Evolutionary conservation across 176 grass and related monocot genomes (phyloP).

Genomic region (Oryza glaberrima): DNA sequence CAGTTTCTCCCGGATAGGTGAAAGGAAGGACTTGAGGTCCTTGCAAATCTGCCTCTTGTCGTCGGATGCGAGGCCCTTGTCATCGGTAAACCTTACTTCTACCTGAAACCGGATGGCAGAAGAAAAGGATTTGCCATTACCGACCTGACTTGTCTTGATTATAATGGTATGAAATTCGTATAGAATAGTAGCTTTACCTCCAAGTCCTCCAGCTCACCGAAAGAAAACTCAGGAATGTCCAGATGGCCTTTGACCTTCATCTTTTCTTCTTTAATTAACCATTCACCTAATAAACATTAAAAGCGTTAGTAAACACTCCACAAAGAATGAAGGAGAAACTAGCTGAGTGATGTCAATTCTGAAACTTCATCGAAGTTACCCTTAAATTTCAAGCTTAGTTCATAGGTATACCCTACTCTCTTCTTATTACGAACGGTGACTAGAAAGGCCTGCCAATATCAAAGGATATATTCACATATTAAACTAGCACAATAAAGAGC

Average conservation of each 20-base stretch:
- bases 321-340: neutral
- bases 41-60: constrained; percentile 69
- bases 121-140: neutral
- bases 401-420: constrained; percentile 94
- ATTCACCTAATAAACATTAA: constrained; percentile 66
- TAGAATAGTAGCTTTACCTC: constrained; percentile 52
- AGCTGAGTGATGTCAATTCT: neutral
- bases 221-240: constrained; percentile 91
- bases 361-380: constrained; percentile 47
- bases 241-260: constrained; percentile 79
- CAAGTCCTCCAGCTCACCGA: constrained; percentile 87
- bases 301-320: neutral
- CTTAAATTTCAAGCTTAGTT: constrained; percentile 79
- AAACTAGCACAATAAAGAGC: neutral
- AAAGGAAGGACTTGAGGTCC: constrained; percentile 73
- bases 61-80: constrained; percentile 47
- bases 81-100: constrained; percentile 74
- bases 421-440: constrained; percentile 94
- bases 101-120: constrained; percentile 41
- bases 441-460: constrained; percentile 66
- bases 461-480: constrained; percentile 18
- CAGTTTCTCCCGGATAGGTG: constrained; percentile 65
- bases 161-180: neutral
- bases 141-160: neutral
- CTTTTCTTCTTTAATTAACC: constrained; percentile 74